These are phyloP conservation scores for Gaultheria prostrata DNA, from an alignment of 148 eudicot genomes.

Conservation along the genomic window DNA sequence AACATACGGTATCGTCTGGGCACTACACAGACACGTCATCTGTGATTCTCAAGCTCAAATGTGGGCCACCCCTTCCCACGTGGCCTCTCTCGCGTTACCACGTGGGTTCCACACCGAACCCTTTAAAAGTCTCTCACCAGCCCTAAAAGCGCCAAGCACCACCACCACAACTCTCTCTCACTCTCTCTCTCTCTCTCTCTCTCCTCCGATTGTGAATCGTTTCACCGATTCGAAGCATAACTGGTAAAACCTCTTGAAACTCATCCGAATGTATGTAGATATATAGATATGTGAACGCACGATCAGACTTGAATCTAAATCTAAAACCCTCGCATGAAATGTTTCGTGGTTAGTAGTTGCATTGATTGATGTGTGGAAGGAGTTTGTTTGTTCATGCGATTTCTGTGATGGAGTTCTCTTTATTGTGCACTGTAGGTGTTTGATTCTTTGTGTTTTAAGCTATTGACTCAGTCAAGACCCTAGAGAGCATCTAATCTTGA, in stretches of 20 bases:
- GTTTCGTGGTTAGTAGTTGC: background rate
- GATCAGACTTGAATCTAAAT: background rate
- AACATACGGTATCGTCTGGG: background rate
- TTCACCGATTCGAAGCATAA: conserved; percentile 19
- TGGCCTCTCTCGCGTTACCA: background rate
- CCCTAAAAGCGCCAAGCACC: conserved; percentile 31
- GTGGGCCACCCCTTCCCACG: conserved; percentile 2
- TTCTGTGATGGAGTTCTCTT: background rate
- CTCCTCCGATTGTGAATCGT: background rate
- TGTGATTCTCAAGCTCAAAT: background rate
- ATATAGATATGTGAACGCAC: background rate
- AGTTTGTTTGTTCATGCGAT: background rate
- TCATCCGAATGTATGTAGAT: background rate
- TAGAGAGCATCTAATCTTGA: background rate
- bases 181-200: conserved; percentile 13
- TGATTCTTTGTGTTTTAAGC: background rate
- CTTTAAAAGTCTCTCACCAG: conserved; percentile 27
- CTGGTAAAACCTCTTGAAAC: conserved; percentile 7
- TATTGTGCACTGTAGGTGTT: background rate
- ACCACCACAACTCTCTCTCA: conserved; percentile 3
- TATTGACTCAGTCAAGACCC: background rate
- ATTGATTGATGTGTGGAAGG: background rate
- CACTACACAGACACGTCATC: conserved; percentile 22
- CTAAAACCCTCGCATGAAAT: background rate
- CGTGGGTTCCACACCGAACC: conserved; percentile 31